These are phyloP conservation scores for Gossypioides kirkii DNA, from an alignment of 345 rosid genomes.

Conservation along the genomic window DNA sequence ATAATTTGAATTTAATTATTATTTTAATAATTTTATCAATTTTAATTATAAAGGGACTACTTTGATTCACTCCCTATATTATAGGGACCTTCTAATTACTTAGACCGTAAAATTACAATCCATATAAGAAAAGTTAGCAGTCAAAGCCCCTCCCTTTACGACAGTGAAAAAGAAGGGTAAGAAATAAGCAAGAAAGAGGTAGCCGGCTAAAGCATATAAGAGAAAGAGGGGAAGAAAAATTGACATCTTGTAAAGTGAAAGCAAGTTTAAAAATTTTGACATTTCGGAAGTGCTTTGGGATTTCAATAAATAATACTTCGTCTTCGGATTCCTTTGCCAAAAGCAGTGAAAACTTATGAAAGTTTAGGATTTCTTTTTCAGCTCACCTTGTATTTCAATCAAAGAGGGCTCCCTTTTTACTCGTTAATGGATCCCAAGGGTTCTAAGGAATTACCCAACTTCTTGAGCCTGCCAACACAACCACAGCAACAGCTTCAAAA, in stretches of 20 bases:
- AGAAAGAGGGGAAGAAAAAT: not conserved
- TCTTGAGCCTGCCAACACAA: constrained; percentile 47
- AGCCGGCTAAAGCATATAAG: not conserved
- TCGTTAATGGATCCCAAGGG: constrained; percentile 62
- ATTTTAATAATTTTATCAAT: too few species aligned
- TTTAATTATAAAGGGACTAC: too few species aligned
- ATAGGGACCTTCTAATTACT: too few species aligned
- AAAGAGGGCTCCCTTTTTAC: constrained; percentile 24
- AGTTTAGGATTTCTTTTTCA: not conserved
- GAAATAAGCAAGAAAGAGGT: not conserved
- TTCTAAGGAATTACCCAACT: constrained; percentile 50
- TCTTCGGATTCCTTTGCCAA: constrained; percentile 25
- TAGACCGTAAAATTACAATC: not conserved
- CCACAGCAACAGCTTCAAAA: constrained; percentile 15
- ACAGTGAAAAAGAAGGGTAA: constrained; percentile 11
- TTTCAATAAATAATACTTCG: constrained; percentile 20
- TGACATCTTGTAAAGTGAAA: not conserved
- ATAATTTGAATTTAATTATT: too few species aligned
- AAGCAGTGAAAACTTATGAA: not conserved
- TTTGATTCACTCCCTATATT: too few species aligned
- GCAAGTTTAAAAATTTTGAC: constrained; percentile 11
- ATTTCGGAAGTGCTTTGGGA: constrained; percentile 18
- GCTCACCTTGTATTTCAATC: constrained; percentile 33
- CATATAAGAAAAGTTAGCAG: not conserved
- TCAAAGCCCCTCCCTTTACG: not conserved